These are phyloP conservation scores for Phialophora verrucosa DNA, from an alignment of 2,329 filamentous ascomycete genomes.

Conservation along the genomic window DNA sequence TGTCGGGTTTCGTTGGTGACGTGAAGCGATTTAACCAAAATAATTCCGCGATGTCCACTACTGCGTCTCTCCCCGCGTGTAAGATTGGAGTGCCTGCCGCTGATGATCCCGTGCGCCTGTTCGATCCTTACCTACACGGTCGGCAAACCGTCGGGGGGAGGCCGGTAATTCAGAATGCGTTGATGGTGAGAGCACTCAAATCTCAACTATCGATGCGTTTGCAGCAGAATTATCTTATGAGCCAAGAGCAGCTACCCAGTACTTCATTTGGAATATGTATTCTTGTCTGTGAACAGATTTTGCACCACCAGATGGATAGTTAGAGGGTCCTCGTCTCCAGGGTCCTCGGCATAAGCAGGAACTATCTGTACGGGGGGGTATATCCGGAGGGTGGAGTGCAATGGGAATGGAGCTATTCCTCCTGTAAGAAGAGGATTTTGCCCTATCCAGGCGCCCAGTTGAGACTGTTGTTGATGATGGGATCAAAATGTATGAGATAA, in stretches of 20 bases:
- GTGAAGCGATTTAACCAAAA: background rate
- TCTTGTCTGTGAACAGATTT: background rate
- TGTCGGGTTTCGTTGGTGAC: background rate
- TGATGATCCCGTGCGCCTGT: background rate
- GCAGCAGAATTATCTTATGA: background rate
- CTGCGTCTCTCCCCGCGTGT: background rate
- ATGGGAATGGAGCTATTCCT: background rate
- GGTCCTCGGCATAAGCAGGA: background rate
- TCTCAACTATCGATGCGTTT: background rate
- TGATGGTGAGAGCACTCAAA: background rate
- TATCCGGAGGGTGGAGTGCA: background rate
- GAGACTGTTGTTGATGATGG: background rate
- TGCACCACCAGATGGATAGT: background rate
- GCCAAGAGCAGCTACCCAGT: background rate
- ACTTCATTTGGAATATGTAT: background rate
- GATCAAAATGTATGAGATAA: background rate
- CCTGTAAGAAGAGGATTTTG: background rate
- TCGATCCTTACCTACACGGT: background rate
- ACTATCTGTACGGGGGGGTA: background rate
- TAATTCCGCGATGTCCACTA: background rate
- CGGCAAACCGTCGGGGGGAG: background rate
- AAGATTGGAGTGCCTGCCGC: background rate
- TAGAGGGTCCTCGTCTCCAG: background rate
- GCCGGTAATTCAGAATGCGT: background rate
- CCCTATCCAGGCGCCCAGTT: background rate